Percentiles rank a stretch among this genome's conserved stretches.
Conservation (phyloP, 805 yeast species). For the Candida suzukii region DNA sequence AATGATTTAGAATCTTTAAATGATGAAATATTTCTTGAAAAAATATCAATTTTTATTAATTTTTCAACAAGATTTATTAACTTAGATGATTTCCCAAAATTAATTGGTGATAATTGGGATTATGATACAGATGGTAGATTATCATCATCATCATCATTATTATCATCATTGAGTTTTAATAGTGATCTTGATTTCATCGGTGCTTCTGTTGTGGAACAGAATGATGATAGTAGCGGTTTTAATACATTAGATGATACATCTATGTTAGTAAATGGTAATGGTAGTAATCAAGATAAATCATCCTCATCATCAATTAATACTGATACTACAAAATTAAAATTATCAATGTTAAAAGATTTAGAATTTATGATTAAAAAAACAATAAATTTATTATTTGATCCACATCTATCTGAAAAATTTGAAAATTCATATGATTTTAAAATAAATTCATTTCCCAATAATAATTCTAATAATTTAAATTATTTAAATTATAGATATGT, state of each 20-base stretch:
- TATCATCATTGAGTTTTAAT: no score
- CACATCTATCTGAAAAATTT: not conserved
- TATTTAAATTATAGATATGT: no score
- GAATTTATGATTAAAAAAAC: not conserved
- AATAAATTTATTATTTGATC: not conserved
- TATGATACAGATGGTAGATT: conserved; percentile 4
- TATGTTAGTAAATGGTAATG: no score
- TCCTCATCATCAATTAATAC: not conserved
- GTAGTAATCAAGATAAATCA: not conserved
- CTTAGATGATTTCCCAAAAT: conserved; percentile 18
- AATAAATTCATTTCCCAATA: not conserved
- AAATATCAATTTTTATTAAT: conserved; percentile 37
- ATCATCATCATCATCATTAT: no score
- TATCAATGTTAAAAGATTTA: no score
- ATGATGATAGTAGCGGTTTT: no score
- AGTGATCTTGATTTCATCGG: no score
- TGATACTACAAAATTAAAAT: not conserved
- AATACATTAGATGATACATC: no score
- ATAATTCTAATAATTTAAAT: not conserved
- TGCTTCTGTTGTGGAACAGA: no score
- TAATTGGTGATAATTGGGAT: conserved; percentile 21
- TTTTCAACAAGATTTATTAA: conserved; percentile 34
- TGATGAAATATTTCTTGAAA: conserved; percentile 35
- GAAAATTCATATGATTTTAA: no score
- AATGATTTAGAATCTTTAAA: conserved; percentile 31